A percentile compares a stretch with the other conserved stretches of the same genome.
Evolutionary conservation across 2,329 filamentous ascomycete genomes (phyloP).

Genomic region (Monosporascus ibericus): DNA sequence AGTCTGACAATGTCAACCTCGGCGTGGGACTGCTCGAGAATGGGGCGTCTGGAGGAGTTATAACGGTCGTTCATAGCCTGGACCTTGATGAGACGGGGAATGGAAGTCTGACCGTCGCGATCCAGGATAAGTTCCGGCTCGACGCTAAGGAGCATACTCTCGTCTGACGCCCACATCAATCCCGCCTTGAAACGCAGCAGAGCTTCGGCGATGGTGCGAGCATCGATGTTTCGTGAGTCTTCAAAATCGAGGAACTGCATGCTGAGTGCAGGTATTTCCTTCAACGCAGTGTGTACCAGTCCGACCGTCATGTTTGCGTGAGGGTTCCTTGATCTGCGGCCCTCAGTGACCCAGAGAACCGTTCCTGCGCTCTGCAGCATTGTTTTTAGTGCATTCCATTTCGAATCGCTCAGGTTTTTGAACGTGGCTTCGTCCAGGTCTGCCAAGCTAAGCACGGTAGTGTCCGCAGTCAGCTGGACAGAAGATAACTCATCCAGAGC

Average conservation of each 20-base stretch:
- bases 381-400: constrained; percentile 1
- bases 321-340: constrained; percentile 1
- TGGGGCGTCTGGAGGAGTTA: constrained; percentile 3
- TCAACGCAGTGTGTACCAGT: background rate
- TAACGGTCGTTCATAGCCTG: constrained; percentile 4
- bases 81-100: constrained; percentile 1
- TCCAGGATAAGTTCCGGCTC: constrained; percentile 1
- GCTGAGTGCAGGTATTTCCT: constrained; percentile 1
- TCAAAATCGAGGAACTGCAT: constrained; percentile 2
- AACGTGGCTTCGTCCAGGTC: constrained; percentile 3
- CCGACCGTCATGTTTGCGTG: constrained; percentile 8
- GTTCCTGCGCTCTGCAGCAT: background rate
- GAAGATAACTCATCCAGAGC: no score
- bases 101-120: background rate
- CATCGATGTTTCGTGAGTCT: background rate
- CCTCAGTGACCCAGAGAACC: constrained; percentile 6
- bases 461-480: background rate
- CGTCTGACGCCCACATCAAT: background rate
- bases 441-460: background rate
- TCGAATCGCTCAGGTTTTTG: background rate
- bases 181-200: constrained; percentile 1
- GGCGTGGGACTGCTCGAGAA: background rate
- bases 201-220: background rate
- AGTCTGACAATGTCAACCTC: no score
- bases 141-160: background rate